A percentile compares a stretch with the other conserved stretches of the same genome.
These are phyloP conservation scores for Chaetoceros muelleri DNA, from an alignment of 108 stramenopile species.

Conservation along the genomic window DNA sequence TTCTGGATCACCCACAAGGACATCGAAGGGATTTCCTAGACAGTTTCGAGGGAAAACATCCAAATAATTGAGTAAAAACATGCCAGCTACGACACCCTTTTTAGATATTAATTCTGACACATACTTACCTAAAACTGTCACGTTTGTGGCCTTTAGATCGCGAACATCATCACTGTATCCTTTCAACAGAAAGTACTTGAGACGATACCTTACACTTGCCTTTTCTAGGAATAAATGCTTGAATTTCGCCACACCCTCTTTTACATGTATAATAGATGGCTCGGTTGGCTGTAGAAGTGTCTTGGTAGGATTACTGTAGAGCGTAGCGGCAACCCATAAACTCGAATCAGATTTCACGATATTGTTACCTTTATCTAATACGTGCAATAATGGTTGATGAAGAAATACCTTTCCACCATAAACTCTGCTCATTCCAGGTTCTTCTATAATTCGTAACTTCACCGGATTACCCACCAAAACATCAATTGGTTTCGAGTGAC, in stretches of 20 bases:
- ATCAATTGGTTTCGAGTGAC: conserved; percentile 21
- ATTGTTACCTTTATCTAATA: conserved; percentile 33
- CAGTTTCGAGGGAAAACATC: too few species aligned
- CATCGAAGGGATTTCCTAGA: conserved; percentile 25
- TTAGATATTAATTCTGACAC: too few species aligned
- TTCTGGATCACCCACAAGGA: conserved; percentile 20
- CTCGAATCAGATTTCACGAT: conserved; percentile 21
- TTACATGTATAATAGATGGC: conserved; percentile 11
- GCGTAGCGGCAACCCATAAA: conserved; percentile 13
- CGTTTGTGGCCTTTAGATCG: conserved; percentile 11
- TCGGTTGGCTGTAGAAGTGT: conserved; percentile 11
- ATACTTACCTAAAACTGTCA: conserved; percentile 8
- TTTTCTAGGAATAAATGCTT: conserved; percentile 20
- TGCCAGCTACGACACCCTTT: too few species aligned
- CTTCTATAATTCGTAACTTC: conserved; percentile 10
- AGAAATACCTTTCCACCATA: conserved; percentile 29
- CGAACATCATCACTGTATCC: conserved; percentile 1
- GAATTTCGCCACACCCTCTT: conserved; percentile 23
- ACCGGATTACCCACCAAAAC: conserved; percentile 20
- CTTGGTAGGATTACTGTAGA: conserved; percentile 27
- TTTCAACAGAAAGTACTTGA: conserved; percentile 16
- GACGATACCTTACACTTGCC: conserved; percentile 24
- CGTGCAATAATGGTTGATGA: conserved; percentile 23
- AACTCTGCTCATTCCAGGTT: conserved; percentile 19
- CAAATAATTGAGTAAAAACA: too few species aligned